phyloP scores from a whole-genome alignment of 352 stramenopile genomes.

The Aphanomyces euteiches region DNA sequence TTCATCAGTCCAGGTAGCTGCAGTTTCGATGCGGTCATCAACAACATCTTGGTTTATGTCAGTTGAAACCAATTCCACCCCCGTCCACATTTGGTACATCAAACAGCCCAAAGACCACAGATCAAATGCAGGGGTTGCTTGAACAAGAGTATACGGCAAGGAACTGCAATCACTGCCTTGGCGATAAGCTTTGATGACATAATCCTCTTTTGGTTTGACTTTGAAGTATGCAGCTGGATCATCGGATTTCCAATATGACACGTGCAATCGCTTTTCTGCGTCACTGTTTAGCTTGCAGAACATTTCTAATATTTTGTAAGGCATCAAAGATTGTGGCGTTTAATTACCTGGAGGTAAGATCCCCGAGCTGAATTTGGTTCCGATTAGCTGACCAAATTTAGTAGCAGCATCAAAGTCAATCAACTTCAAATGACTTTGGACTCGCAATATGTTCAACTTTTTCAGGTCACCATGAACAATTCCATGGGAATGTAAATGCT shows the following conservation, averaged over 20 bases:
- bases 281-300: background rate
- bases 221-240: background rate
- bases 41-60: slow-evolving; percentile 29
- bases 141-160: slow-evolving; percentile 13
- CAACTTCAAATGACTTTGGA: slow-evolving; percentile 25
- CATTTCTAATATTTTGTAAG: slow-evolving; percentile 1
- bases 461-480: slow-evolving; percentile 33
- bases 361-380: slow-evolving; percentile 30
- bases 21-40: background rate
- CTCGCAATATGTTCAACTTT: slow-evolving; percentile 31
- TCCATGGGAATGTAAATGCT: background rate
- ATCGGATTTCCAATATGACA: background rate
- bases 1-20: slow-evolving; percentile 29
- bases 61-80: background rate
- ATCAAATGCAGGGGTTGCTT: slow-evolving; percentile 21
- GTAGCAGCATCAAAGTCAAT: slow-evolving; percentile 30
- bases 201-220: background rate
- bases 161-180: background rate
- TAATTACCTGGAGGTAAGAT: slow-evolving; percentile 24
- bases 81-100: slow-evolving; percentile 30
- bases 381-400: slow-evolving; percentile 1
- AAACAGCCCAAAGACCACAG: slow-evolving; percentile 31
- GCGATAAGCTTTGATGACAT: slow-evolving; percentile 1
- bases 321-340: background rate
- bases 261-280: background rate